Conservation (phyloP, 768 basidiomycete genomes). For the Tephrocybe sp. region DNA sequence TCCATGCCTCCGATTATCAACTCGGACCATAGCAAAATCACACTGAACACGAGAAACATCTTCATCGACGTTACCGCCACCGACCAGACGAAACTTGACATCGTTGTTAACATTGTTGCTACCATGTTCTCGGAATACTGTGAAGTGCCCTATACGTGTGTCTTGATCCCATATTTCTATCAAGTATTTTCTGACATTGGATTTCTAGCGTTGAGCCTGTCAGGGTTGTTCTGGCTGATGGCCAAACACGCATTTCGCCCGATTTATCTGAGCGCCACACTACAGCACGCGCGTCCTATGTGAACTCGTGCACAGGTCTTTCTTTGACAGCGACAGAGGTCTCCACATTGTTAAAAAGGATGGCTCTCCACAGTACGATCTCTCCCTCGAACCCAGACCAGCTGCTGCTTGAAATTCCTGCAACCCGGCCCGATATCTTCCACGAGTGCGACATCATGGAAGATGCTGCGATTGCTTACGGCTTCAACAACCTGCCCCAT, state of each 20-base stretch:
- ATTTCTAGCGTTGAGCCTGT: constrained; percentile 86
- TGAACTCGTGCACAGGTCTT: constrained; percentile 95
- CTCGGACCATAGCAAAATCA: constrained; percentile 96
- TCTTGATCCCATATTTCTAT: constrained; percentile 6
- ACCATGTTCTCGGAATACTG: constrained; percentile 99
- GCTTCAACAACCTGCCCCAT: constrained; percentile 94
- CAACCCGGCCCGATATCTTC: constrained; percentile 97
- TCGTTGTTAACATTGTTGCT: constrained; percentile 91
- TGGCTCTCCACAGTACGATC: constrained; percentile 68
- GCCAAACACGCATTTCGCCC: constrained; percentile 74
- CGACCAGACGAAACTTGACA: constrained; percentile 93
- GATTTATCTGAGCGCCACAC: constrained; percentile 74
- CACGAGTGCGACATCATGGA: constrained; percentile 99
- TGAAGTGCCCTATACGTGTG: constrained; percentile 88
- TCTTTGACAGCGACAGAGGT: constrained; percentile 65
- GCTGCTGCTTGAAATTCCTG: constrained; percentile 76
- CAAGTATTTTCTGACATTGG: constrained; percentile 3
- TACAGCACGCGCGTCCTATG: constrained; percentile 81
- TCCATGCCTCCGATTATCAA: constrained; percentile 99
- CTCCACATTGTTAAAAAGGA: constrained; percentile 72
- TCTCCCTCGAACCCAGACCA: constrained; percentile 62
- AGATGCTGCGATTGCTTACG: constrained; percentile 96
- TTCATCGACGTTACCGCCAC: constrained; percentile 98
- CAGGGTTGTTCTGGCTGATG: constrained; percentile 78
- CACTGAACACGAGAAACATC: constrained; percentile 87